Evolutionary conservation across 495 filamentous ascomycete genomes (phyloP).

Genomic region (Tetracladium marchalianum): DNA sequence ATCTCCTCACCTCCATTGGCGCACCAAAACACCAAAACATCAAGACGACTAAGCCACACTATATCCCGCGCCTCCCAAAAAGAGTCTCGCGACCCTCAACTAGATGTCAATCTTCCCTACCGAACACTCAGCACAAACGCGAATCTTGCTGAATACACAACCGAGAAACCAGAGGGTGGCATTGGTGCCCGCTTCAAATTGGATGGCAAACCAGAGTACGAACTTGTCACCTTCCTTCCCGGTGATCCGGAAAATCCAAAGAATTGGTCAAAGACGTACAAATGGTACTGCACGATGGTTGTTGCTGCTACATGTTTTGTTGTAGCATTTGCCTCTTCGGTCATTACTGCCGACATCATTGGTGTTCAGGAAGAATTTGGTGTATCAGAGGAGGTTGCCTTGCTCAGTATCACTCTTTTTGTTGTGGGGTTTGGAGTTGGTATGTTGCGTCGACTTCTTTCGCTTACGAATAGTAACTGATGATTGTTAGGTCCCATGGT

Average conservation of each 20-base stretch:
- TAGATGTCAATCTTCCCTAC: constrained; percentile 48
- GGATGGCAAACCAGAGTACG: constrained; percentile 47
- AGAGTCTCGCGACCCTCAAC: constrained; percentile 15
- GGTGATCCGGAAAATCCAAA: constrained; percentile 59
- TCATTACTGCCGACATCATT: constrained; percentile 58
- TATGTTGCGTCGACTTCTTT: constrained; percentile 18
- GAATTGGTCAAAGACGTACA: constrained; percentile 54
- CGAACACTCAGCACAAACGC: constrained; percentile 50
- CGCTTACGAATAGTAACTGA: constrained; percentile 1
- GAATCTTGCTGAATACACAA: constrained; percentile 52
- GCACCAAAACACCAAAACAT: no score
- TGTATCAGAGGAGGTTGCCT: constrained; percentile 54
- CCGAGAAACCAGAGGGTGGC: constrained; percentile 47
- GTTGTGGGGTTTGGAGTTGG: constrained; percentile 74
- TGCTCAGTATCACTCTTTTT: constrained; percentile 62
- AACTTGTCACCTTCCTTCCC: constrained; percentile 62
- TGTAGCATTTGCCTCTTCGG: constrained; percentile 51
- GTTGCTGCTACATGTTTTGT: constrained; percentile 55
- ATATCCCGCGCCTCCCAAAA: constrained; percentile 12
- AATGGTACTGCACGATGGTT: constrained; percentile 61
- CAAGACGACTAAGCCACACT: not conserved
- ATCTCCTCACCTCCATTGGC: no score
- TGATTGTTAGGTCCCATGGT: constrained; percentile 51
- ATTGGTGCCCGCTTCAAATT: constrained; percentile 49
- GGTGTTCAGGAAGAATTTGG: constrained; percentile 50